These are phyloP conservation scores for Bolboschoenus planiculmis DNA, from an alignment of 176 grass and related monocot species.

Conservation along the genomic window DNA sequence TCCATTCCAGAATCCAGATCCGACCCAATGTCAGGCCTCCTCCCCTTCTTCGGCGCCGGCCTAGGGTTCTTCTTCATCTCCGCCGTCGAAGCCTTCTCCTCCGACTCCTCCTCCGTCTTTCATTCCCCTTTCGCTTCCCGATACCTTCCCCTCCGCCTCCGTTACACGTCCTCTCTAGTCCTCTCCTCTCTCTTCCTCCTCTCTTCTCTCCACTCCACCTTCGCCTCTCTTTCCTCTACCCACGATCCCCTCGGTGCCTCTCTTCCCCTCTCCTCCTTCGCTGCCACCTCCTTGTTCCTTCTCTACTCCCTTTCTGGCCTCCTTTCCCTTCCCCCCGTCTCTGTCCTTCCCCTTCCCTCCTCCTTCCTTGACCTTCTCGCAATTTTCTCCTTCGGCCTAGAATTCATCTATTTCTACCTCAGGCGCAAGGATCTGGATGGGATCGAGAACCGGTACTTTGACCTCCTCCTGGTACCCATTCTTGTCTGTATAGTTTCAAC, in stretches of 20 bases:
- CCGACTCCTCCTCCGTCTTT: conserved; percentile 17
- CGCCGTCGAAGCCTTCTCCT: conserved; percentile 44
- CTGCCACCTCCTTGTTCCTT: conserved; percentile 63
- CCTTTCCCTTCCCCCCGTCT: conserved; percentile 16
- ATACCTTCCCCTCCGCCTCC: conserved; percentile 24
- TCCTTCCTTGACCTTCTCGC: conserved; percentile 76
- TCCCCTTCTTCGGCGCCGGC: conserved; percentile 58
- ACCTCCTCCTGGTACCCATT: conserved; percentile 78
- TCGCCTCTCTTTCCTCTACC: neutral
- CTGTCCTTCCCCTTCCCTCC: conserved; percentile 29
- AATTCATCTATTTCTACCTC: conserved; percentile 76
- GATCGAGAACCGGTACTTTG: conserved; percentile 94
- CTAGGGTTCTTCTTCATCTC: conserved; percentile 59
- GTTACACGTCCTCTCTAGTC: conserved; percentile 25
- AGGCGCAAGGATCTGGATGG: conserved; percentile 48
- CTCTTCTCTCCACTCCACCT: conserved; percentile 35
- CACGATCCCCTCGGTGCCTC: conserved; percentile 40
- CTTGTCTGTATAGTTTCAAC: conserved; percentile 62
- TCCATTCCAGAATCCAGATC: neutral
- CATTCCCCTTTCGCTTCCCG: conserved; percentile 15
- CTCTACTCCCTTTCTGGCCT: conserved; percentile 60
- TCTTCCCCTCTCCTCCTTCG: conserved; percentile 58
- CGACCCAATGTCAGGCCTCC: conserved; percentile 52
- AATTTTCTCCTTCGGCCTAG: conserved; percentile 53
- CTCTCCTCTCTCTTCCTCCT: conserved; percentile 46